These are phyloP conservation scores for Hypoxylon rubiginosum DNA, from an alignment of 2,329 filamentous ascomycete species.

Conservation along the genomic window DNA sequence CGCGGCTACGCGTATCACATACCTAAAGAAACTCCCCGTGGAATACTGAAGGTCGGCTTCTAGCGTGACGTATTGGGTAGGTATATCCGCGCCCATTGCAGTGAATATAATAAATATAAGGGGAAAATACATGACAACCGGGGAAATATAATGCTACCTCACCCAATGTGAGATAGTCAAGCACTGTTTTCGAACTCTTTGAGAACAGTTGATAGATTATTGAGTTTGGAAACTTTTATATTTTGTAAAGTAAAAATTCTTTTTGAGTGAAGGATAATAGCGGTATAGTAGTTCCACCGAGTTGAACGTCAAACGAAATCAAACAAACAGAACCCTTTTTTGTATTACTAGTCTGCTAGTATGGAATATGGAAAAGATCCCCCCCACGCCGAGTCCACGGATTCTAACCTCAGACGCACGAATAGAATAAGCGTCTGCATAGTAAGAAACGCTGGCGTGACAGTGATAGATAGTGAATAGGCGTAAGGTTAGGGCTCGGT, in stretches of 20 bases:
- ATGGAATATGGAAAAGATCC: constrained; percentile 22
- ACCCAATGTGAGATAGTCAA: background rate
- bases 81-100: constrained; percentile 20
- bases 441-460: constrained; percentile 6
- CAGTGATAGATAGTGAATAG: background rate
- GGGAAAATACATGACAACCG: background rate
- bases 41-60: background rate
- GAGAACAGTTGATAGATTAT: constrained; percentile 5
- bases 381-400: constrained; percentile 23
- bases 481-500: background rate
- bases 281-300: background rate
- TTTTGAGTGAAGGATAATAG: background rate
- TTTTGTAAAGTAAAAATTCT: background rate
- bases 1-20: background rate
- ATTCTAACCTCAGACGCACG: background rate
- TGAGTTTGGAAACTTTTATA: background rate
- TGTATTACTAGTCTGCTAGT: constrained; percentile 1
- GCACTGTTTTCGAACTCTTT: constrained; percentile 8
- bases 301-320: background rate
- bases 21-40: too few species aligned
- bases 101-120: background rate
- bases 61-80: constrained; percentile 21
- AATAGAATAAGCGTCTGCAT: constrained; percentile 2
- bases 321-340: background rate
- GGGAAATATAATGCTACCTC: background rate